Evolutionary conservation across 1,139 yeast species (phyloP).

Genomic region (Pichia sorboxylosa): DNA sequence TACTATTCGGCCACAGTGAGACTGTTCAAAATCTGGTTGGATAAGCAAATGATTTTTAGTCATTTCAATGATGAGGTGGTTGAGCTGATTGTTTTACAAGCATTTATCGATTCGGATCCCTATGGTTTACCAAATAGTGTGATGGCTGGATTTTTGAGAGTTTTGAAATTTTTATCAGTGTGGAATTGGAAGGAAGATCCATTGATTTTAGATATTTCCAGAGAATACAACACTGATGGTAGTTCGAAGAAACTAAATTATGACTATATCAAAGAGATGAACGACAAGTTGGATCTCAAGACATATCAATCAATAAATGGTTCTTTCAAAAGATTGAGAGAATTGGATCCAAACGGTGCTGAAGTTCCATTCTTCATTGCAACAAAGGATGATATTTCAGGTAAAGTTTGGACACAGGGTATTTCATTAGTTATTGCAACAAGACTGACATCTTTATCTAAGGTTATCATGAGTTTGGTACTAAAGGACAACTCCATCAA

Average conservation of each 20-base stretch:
- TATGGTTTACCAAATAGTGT: slow-evolving; percentile 69
- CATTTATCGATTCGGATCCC: slow-evolving; percentile 82
- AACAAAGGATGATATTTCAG: slow-evolving; percentile 71
- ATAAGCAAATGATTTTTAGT: slow-evolving; percentile 49
- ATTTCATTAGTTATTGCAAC: slow-evolving; percentile 64
- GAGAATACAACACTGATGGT: slow-evolving; percentile 23
- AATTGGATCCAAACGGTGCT: slow-evolving; percentile 69
- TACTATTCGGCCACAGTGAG: slow-evolving; percentile 73
- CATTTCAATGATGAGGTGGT: slow-evolving; percentile 70
- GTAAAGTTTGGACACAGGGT: slow-evolving; percentile 69
- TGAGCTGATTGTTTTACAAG: slow-evolving; percentile 72
- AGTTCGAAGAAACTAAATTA: slow-evolving; percentile 1
- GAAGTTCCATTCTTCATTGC: slow-evolving; percentile 76
- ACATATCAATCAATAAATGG: slow-evolving; percentile 52
- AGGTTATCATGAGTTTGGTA: slow-evolving; percentile 54
- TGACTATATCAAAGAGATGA: slow-evolving; percentile 32
- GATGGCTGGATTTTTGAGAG: slow-evolving; percentile 69
- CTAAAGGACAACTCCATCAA: slow-evolving; percentile 9
- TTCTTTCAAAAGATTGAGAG: slow-evolving; percentile 56
- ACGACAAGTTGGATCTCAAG: slow-evolving; percentile 53
- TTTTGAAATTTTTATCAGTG: slow-evolving; percentile 53
- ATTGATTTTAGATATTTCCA: slow-evolving; percentile 60
- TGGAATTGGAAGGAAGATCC: slow-evolving; percentile 97
- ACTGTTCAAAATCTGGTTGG: slow-evolving; percentile 80
- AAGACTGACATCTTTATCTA: slow-evolving; percentile 76